phyloP scores from a whole-genome alignment of 257 asterid species.

The Cruciata laevipes region DNA sequence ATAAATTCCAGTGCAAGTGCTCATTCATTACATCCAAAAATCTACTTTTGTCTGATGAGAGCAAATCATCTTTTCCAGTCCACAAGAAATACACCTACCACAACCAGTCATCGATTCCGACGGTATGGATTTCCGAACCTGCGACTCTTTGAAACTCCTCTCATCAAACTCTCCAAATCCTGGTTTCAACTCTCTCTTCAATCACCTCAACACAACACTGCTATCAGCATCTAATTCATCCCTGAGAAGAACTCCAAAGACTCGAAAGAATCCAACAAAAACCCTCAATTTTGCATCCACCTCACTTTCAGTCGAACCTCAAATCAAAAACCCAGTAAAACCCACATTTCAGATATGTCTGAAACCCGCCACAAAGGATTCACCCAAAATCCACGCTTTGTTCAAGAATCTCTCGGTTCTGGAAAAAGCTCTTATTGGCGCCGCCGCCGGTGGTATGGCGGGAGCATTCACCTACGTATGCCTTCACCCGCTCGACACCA shows the following conservation, averaged over 20 bases:
- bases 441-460: conserved; percentile 83
- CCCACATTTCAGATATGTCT: conserved; percentile 36
- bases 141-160: conserved; percentile 41
- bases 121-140: conserved; percentile 35
- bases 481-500: conserved; percentile 83
- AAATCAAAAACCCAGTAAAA: conserved; percentile 22
- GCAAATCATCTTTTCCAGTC: not conserved
- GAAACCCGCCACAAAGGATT: conserved; percentile 57
- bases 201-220: conserved; percentile 52
- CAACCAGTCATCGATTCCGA: not conserved
- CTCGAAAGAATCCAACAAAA: conserved; percentile 9
- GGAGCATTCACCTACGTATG: conserved; percentile 96
- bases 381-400: conserved; percentile 51
- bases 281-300: conserved; percentile 50
- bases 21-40: too few species aligned
- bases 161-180: conserved; percentile 28
- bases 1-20: too few species aligned
- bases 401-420: conserved; percentile 71
- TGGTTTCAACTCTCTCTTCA: conserved; percentile 64
- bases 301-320: conserved; percentile 40
- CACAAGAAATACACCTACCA: not conserved
- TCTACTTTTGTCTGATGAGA: not conserved
- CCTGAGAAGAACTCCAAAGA: conserved; percentile 3
- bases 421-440: conserved; percentile 76
- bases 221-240: conserved; percentile 32